Conservation (phyloP, 2,329 filamentous ascomycete genomes). For the Verticillium albo-atrum region DNA sequence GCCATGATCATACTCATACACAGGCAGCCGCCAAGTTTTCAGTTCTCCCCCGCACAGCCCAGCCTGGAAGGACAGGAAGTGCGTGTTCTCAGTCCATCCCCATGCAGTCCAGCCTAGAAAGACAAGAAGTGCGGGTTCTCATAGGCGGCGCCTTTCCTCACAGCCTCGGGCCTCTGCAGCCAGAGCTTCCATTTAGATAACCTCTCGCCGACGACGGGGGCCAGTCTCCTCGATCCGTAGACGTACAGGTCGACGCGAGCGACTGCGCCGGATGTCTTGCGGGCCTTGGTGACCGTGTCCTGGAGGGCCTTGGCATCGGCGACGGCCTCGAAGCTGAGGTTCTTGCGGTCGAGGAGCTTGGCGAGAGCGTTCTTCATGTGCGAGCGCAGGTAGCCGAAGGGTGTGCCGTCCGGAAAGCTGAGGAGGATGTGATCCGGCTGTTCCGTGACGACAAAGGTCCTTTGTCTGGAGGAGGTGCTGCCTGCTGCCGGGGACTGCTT, state of each 20-base stretch:
- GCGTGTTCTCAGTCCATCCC: too few species aligned
- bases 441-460: constrained; percentile 11
- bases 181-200: constrained; percentile 25
- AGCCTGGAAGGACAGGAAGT: too few species aligned
- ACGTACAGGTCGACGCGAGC: constrained; percentile 29
- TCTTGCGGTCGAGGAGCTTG: constrained; percentile 6
- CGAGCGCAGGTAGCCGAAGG: constrained; percentile 18
- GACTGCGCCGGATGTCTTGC: constrained; percentile 21
- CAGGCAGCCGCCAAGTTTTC: too few species aligned
- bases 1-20: neutral
- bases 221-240: constrained; percentile 22
- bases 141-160: constrained; percentile 15
- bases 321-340: constrained; percentile 17
- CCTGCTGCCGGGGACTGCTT: neutral
- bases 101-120: constrained; percentile 10
- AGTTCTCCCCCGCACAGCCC: too few species aligned
- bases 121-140: constrained; percentile 25
- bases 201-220: constrained; percentile 17
- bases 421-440: constrained; percentile 16
- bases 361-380: constrained; percentile 13
- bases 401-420: constrained; percentile 15
- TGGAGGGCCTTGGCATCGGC: constrained; percentile 12
- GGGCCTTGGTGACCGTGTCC: constrained; percentile 17
- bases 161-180: constrained; percentile 26
- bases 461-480: constrained; percentile 1